Conservation (phyloP, 176 grass and related monocot genomes). For the Puccinellia tenuiflora region DNA sequence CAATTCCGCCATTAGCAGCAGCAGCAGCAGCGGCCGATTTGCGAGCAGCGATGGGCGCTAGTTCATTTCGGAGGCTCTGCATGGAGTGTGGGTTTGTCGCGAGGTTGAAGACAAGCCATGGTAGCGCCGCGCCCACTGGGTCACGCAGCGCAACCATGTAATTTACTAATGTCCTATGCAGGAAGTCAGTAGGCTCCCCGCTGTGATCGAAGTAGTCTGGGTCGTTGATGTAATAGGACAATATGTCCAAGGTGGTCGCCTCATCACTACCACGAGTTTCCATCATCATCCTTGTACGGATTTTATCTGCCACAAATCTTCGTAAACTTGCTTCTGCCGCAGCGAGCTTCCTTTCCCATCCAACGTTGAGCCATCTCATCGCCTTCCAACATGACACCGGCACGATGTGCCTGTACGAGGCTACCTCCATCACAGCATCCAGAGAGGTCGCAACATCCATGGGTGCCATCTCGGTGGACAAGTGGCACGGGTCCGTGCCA, state of each 20-base stretch:
- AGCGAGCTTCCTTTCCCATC: constrained; percentile 14
- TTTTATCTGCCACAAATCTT: not conserved
- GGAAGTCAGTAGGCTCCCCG: no score
- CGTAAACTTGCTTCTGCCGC: not conserved
- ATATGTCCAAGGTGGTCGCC: not conserved
- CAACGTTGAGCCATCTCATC: not conserved
- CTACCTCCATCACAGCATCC: not conserved
- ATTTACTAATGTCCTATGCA: no score
- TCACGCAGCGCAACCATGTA: constrained; percentile 28
- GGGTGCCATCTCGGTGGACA: not conserved
- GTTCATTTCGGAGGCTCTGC: not conserved
- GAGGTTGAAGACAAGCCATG: constrained; percentile 36
- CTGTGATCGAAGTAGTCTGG: not conserved
- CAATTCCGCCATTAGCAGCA: no score
- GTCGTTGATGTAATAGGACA: not conserved
- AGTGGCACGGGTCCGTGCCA: not conserved
- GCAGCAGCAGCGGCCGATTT: not conserved
- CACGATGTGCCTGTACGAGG: not conserved
- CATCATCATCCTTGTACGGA: not conserved
- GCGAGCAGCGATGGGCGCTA: not conserved
- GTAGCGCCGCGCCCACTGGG: not conserved
- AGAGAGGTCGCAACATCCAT: not conserved
- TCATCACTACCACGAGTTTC: not conserved
- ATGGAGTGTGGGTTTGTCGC: not conserved
- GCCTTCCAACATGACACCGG: constrained; percentile 27